Percentiles rank a stretch among this genome's conserved stretches.
phyloP scores from a whole-genome alignment of 2,329 filamentous ascomycete genomes.

The Plectosphaerella cucumerina region DNA sequence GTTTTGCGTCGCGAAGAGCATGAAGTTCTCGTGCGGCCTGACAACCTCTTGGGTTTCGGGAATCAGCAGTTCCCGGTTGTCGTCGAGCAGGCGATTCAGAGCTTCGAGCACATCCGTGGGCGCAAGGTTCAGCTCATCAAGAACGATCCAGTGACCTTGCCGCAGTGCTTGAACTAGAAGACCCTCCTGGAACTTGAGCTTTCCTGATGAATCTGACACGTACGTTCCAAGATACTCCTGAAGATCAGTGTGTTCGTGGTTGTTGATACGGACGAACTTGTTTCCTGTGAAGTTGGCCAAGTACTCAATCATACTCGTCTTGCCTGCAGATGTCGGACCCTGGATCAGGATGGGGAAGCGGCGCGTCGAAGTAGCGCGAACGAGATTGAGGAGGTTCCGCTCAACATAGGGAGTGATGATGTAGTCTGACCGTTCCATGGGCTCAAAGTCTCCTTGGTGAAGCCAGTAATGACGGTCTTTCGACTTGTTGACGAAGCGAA shows the following conservation, averaged over 20 bases:
- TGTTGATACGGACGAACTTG: constrained; percentile 97
- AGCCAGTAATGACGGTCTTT: constrained; percentile 82
- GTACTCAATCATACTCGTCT: constrained; percentile 99
- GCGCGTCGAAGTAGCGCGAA: constrained; percentile 86
- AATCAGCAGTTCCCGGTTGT: constrained; percentile 92
- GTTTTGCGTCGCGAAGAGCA: constrained; percentile 97
- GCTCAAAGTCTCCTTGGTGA: constrained; percentile 63
- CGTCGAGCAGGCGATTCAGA: constrained; percentile 89
- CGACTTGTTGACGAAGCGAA: constrained; percentile 67
- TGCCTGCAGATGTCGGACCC: constrained; percentile 93
- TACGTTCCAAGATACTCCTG: constrained; percentile 98
- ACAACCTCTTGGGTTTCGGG: constrained; percentile 96
- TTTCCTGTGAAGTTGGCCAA: constrained; percentile 95
- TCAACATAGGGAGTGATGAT: constrained; percentile 96
- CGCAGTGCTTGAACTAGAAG: constrained; percentile 88
- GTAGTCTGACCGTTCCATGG: constrained; percentile 78
- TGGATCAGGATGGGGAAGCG: constrained; percentile 93
- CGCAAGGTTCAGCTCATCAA: constrained; percentile 95
- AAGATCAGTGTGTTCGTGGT: constrained; percentile 96
- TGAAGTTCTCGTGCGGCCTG: constrained; percentile 88
- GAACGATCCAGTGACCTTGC: constrained; percentile 94
- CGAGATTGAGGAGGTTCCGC: constrained; percentile 89
- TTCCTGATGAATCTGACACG: constrained; percentile 78
- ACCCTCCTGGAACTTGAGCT: constrained; percentile 87
- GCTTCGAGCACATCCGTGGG: constrained; percentile 97